phyloP scores from a whole-genome alignment of 441 rosid genomes.

The Gossypium schwendimanii region DNA sequence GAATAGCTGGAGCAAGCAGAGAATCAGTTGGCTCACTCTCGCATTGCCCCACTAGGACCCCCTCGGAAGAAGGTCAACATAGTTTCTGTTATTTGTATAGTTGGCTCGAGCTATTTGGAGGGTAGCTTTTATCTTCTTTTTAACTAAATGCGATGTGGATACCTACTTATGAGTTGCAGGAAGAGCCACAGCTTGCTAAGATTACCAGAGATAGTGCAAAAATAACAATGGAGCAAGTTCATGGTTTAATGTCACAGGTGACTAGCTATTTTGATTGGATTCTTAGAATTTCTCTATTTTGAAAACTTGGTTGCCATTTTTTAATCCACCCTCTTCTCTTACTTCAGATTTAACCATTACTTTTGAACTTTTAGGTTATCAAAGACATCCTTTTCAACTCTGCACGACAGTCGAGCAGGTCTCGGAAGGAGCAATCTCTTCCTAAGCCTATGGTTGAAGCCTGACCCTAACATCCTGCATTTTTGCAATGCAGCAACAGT shows the following conservation, averaged over 20 bases:
- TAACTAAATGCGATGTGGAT: not conserved
- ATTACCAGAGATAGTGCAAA: slow-evolving; percentile 91
- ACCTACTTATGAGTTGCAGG: slow-evolving; percentile 41
- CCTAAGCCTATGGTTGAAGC: slow-evolving; percentile 96
- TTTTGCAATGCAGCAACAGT: not conserved
- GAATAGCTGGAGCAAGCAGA: slow-evolving; percentile 97
- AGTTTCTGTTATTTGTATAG: not conserved
- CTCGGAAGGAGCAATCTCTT: slow-evolving; percentile 41
- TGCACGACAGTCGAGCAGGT: slow-evolving; percentile 47
- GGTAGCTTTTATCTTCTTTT: not conserved
- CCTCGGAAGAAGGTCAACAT: slow-evolving; percentile 68
- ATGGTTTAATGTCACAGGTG: slow-evolving; percentile 95
- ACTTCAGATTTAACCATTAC: not conserved
- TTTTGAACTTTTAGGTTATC: slow-evolving; percentile 48
- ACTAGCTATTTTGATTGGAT: not conserved
- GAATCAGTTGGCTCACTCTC: slow-evolving; percentile 72
- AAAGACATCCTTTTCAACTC: slow-evolving; percentile 92
- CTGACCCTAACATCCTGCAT: slow-evolving; percentile 24
- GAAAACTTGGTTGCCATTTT: not conserved
- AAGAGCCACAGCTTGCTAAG: slow-evolving; percentile 87
- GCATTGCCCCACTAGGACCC: slow-evolving; percentile 62
- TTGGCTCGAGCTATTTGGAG: not conserved
- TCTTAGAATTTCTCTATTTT: not conserved
- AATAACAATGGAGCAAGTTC: slow-evolving; percentile 91
- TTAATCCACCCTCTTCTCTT: no score